These are phyloP conservation scores for Termitomyces sp. DNA, from an alignment of 768 basidiomycete species.

Conservation along the genomic window DNA sequence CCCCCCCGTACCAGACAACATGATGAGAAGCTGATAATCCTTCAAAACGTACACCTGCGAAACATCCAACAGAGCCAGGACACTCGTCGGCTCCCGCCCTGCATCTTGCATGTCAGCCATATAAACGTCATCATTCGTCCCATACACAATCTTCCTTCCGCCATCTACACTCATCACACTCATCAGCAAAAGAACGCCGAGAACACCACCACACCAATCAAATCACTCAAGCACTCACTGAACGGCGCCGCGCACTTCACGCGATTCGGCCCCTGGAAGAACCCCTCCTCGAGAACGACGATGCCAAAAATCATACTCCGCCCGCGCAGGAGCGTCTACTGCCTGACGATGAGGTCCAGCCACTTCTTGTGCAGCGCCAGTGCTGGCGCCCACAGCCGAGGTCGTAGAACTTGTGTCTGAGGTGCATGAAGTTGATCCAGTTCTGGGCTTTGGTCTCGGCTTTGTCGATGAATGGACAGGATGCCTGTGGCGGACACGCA, in stretches of 20 bases:
- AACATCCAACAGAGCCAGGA: constrained; percentile 84
- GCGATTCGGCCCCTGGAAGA: constrained; percentile 79
- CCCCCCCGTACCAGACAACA: constrained; percentile 74
- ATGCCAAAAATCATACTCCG: constrained; percentile 85
- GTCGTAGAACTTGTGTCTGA: constrained; percentile 89
- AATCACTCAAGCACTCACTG: constrained; percentile 49
- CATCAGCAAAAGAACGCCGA: too few relatives aligned
- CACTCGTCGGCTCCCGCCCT: constrained; percentile 81
- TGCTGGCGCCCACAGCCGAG: constrained; percentile 86
- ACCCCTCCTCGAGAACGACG: constrained; percentile 77
- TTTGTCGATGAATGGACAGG: constrained; percentile 47
- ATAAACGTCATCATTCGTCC: constrained; percentile 97
- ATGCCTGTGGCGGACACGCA: constrained; percentile 32
- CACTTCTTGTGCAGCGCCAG: constrained; percentile 86
- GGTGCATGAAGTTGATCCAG: constrained; percentile 88
- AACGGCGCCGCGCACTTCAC: constrained; percentile 89
- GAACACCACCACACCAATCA: too few relatives aligned
- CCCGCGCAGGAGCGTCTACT: constrained; percentile 81
- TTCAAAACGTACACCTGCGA: constrained; percentile 95
- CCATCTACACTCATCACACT: constrained; percentile 40
- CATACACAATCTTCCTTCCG: constrained; percentile 85
- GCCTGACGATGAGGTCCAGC: constrained; percentile 87
- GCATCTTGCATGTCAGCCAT: constrained; percentile 79
- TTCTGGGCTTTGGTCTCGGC: constrained; percentile 77
- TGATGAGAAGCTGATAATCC: constrained; percentile 91